Evolutionary conservation across 345 rosid species (phyloP), one percentile per base, ranked within the genome.

Genomic region (Ricinus communis): DNA sequence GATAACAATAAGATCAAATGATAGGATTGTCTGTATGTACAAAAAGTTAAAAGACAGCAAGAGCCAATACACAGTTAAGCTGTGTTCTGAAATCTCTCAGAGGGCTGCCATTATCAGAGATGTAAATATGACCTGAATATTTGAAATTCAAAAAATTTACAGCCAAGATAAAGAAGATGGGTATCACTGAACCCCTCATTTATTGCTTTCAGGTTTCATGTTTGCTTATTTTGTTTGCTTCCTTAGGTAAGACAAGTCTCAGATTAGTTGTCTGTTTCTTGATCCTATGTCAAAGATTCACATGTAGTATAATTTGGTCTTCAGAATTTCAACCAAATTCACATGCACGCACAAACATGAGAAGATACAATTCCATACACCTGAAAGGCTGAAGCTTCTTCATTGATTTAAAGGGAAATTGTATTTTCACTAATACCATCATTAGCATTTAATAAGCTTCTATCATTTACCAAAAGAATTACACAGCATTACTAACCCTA

Each of bases 391-490:
- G 27, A 65, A 55, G 54, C 28, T 65, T 49, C 50, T 67, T 75
- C 71, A 62, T 75, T 75, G 76, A 77, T 71, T 66, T 33, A 15
- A 47, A 71, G 24, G 28, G 55, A 30, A 65, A 55, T 31, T 47
- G 66, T 36, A 51, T 59, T 43, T 43, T 69, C 71, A 72, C 65
- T 69, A n/a, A 46, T 61, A 49, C 66, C 46, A 18, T 40, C 27
- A 62, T 8, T 19, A 13, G 10, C 40, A 56, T 15, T 65, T 57
- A 16, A 46, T 30, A 66, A 57, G 51, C 56, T 72, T 19, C 62
- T 71, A 68, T 74, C 73, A 57, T 72, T 71, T 82, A 49, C 56
- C 22, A 75, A 77, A 43, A 69, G 76, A 77, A 73, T 74, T 66
- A 58, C 84, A 72, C 38, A 68, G 71, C 74, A 75, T 70, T 75